Percentiles rank a stretch among this genome's conserved stretches.
These are phyloP conservation scores for Begonia masoniana DNA, from an alignment of 306 rosid genomes.

Conservation along the genomic window DNA sequence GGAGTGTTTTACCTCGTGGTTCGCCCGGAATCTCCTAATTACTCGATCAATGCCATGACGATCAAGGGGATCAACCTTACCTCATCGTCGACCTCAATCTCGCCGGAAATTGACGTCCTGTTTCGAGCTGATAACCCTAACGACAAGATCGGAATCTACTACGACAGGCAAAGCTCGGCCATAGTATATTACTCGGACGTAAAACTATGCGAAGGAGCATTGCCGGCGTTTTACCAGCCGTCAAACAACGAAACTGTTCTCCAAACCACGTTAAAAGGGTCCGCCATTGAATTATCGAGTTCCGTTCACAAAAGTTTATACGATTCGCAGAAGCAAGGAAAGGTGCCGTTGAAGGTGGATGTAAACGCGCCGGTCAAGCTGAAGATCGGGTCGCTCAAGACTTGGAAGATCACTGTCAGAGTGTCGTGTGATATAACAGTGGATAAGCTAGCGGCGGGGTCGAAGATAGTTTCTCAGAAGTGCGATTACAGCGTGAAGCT, in stretches of 20 bases:
- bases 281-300: conserved; percentile 19
- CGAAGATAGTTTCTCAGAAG: conserved; percentile 30
- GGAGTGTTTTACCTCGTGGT: background rate
- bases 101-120: conserved; percentile 1
- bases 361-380: conserved; percentile 40
- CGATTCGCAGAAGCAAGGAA: conserved; percentile 21
- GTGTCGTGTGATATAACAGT: conserved; percentile 42
- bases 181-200: conserved; percentile 25
- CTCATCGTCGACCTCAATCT: background rate
- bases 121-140: conserved; percentile 48
- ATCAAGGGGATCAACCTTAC: background rate
- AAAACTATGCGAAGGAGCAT: conserved; percentile 30
- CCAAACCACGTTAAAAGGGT: conserved; percentile 30
- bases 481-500: conserved; percentile 30
- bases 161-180: conserved; percentile 35
- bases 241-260: conserved; percentile 44
- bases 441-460: conserved; percentile 29
- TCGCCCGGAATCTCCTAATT: background rate
- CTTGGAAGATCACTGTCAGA: conserved; percentile 53
- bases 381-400: conserved; percentile 38
- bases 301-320: conserved; percentile 13
- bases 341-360: conserved; percentile 34
- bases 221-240: conserved; percentile 63
- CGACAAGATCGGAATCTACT: conserved; percentile 51
- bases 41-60: background rate